Percentiles rank a stretch among this genome's conserved stretches.
Evolutionary conservation across 2,329 filamentous ascomycete species (phyloP).

Genomic region (Drechslerella coelobrocha): DNA sequence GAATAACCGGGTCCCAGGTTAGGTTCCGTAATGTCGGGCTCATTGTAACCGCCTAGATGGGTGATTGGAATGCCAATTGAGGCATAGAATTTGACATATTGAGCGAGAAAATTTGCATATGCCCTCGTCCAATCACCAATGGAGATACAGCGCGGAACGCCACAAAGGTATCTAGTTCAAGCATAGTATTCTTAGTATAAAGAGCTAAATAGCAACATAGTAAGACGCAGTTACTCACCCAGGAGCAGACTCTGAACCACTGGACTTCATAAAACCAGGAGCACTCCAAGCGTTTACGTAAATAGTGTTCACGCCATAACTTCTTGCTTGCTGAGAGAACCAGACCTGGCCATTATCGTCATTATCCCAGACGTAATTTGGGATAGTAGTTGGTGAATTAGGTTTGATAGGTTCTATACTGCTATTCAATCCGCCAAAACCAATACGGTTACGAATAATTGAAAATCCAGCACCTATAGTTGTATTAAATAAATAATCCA

Average conservation of each 20-base stretch:
- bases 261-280: constrained; percentile 63
- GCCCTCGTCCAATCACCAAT: constrained; percentile 62
- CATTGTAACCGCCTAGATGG: constrained; percentile 63
- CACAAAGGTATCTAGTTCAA: constrained; percentile 57
- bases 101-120: constrained; percentile 62
- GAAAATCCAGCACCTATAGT: constrained; percentile 61
- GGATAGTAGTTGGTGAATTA: constrained; percentile 22
- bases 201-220: not conserved
- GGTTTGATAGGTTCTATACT: constrained; percentile 56
- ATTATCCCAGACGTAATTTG: constrained; percentile 40
- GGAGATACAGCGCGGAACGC: constrained; percentile 57
- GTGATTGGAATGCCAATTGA: constrained; percentile 60
- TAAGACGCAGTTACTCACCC: not conserved
- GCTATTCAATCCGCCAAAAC: constrained; percentile 59
- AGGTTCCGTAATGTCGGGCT: constrained; percentile 60
- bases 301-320: constrained; percentile 37
- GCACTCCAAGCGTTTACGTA: constrained; percentile 61
- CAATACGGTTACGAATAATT: constrained; percentile 62
- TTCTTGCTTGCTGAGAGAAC: constrained; percentile 45
- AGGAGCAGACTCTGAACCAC: constrained; percentile 47
- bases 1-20: constrained; percentile 56
- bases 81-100: constrained; percentile 62
- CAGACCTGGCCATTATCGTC: constrained; percentile 42
- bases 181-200: not conserved
- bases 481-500: constrained; percentile 62